Base-by-base conservation (phyloP, 495 filamentous ascomycete genomes). In the Pseudomonodictys pantanalensis region DNA sequence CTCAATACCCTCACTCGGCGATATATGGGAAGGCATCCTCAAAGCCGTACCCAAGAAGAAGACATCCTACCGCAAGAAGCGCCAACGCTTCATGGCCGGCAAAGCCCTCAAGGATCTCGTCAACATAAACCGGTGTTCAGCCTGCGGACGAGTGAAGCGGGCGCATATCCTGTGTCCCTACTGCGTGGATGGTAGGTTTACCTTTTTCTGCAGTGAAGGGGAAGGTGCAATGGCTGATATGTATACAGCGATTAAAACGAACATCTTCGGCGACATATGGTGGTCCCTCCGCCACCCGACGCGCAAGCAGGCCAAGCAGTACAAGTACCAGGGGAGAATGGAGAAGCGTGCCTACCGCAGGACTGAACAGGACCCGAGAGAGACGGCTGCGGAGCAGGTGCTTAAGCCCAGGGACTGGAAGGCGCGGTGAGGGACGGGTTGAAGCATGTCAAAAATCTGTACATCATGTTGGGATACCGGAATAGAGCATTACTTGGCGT, bases 1-100 rank as follows among this genome's bases (percentile, higher is more conserved):
- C 22, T 71, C 75, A n/a, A 77, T 86, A 11, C 81, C 84, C 0
- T 77, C 76, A 8, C 64, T 93, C 2, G 71, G 95, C 17, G 80
- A 85, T 33, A 80, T 99, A 58, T 97, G 92, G 89, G 95, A 96
- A 60, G 90, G 87, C 1, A 82, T 97, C 33, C 84, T 99, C 30
- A 85, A 85, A 60, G 93, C 93, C 3, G 93, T 96, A 5, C 93
- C 93, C 9, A 99, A 99, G 81, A 97, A 96, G 77, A 99, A 97
- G 83, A 95, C 91, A 9, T 96, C 92, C 23, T 88, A 99, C 73
- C 90, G 89, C 80, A 97, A 95, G 80, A 95, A 89, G 77, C 86
- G 93, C 60, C 86, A 90, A 67, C 82, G 95, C 65, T 90, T 92
- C 65, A 85, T 97, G 84, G 92, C 90, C 17, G 92, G 92, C 66